Percentiles rank a stretch among this genome's conserved stretches.
Conservation (phyloP, 75 land plant species). For the Pseudotsuga menziesii region DNA sequence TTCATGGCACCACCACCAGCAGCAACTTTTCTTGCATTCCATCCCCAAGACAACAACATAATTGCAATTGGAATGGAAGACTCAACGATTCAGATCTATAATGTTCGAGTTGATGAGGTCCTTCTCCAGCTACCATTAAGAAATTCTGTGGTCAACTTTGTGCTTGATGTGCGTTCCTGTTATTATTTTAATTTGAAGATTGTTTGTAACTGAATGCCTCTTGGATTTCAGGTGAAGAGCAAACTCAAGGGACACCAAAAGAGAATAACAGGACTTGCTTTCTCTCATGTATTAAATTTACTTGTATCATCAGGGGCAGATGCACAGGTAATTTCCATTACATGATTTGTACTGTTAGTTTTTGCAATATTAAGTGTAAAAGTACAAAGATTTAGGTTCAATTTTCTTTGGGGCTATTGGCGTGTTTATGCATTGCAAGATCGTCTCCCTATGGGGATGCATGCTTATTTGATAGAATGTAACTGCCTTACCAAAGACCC, state of each 20-base stretch:
- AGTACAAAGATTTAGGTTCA: not conserved
- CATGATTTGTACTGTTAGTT: not conserved
- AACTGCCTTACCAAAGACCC: too few species aligned
- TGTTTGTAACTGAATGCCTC: not conserved
- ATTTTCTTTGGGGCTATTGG: not conserved
- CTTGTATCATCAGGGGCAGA: slow-evolving; percentile 70
- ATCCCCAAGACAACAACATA: slow-evolving; percentile 63
- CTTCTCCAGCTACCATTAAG: not conserved
- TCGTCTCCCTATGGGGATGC: not conserved
- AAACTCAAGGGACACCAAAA: slow-evolving; percentile 54
- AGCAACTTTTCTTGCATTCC: slow-evolving; percentile 62
- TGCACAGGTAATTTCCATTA: slow-evolving; percentile 42
- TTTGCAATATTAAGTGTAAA: not conserved
- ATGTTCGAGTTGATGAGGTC: slow-evolving; percentile 58
- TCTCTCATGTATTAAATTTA: slow-evolving; percentile 44
- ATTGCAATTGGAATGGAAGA: slow-evolving; percentile 70
- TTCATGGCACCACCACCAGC: slow-evolving; percentile 73
- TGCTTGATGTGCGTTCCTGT: not conserved
- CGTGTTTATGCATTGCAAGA: not conserved
- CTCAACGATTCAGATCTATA: slow-evolving; percentile 50
- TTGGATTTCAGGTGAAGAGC: slow-evolving; percentile 38
- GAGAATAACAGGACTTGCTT: slow-evolving; percentile 57
- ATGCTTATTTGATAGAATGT: not conserved
- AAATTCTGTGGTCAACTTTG: not conserved
- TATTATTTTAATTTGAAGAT: not conserved